A percentile compares a stretch with the other conserved stretches of the same genome.
Conservation (phyloP, 306 rosid genomes). For the Carpinus viminea region DNA sequence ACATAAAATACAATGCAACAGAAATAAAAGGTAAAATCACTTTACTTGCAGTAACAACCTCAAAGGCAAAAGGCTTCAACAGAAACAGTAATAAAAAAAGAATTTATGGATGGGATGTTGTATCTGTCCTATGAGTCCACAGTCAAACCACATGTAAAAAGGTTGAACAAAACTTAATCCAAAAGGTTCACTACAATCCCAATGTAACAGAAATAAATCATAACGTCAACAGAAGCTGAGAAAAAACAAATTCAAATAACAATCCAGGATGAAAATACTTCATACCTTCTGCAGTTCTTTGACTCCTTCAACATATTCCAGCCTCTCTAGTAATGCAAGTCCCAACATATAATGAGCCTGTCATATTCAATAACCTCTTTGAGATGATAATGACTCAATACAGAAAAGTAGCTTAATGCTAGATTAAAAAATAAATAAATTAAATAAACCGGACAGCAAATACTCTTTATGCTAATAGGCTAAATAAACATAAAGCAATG, state of each 20-base stretch:
- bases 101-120: neutral
- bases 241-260: slow-evolving; percentile 20
- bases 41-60: neutral
- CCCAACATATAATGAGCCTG: slow-evolving; percentile 96
- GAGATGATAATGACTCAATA: neutral
- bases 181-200: neutral
- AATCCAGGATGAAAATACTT: slow-evolving; percentile 20
- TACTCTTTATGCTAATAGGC: neutral
- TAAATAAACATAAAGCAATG: slow-evolving; percentile 7
- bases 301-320: slow-evolving; percentile 67
- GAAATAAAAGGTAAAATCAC: neutral
- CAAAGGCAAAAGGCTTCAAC: neutral
- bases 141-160: neutral
- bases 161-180: neutral
- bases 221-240: slow-evolving; percentile 1
- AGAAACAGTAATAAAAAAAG: neutral
- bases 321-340: slow-evolving; percentile 63
- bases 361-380: slow-evolving; percentile 10
- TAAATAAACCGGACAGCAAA: slow-evolving; percentile 16
- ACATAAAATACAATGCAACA: neutral
- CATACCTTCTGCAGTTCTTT: slow-evolving; percentile 76
- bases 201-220: slow-evolving; percentile 16
- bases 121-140: neutral
- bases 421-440: neutral
- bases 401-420: slow-evolving; percentile 15